phyloP scores from a whole-genome alignment of 805 yeast genomes.

The Helenozyma rhizophorensis region DNA sequence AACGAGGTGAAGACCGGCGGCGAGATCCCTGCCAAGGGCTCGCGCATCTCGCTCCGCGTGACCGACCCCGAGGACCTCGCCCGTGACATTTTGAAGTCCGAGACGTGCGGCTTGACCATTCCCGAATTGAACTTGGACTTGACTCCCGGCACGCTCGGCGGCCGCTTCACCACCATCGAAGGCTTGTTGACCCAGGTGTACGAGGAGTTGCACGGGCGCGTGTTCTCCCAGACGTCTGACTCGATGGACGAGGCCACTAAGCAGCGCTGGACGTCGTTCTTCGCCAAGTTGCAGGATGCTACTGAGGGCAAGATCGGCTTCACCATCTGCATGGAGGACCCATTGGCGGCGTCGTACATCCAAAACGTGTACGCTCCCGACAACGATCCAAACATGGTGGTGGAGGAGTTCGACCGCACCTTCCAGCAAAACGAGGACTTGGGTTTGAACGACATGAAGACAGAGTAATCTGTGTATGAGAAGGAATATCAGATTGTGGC shows the following conservation, averaged over 20 bases:
- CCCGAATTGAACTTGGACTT: constrained; percentile 90
- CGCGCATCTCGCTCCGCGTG: constrained; percentile 63
- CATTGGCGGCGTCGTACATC: constrained; percentile 89
- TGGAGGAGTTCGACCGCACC: constrained; percentile 89
- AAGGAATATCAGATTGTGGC: neutral
- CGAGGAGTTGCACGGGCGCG: constrained; percentile 84
- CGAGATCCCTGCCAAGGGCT: constrained; percentile 83
- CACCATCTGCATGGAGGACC: constrained; percentile 89
- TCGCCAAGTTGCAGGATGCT: constrained; percentile 71
- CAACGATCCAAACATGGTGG: constrained; percentile 89
- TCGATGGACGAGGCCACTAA: constrained; percentile 80
- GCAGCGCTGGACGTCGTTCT: constrained; percentile 78
- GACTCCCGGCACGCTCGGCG: constrained; percentile 95
- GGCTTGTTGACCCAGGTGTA: constrained; percentile 85
- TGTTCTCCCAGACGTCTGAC: constrained; percentile 81
- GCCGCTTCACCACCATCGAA: constrained; percentile 95
- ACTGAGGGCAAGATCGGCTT: constrained; percentile 76
- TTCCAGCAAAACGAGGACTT: constrained; percentile 85
- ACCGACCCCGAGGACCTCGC: constrained; percentile 91
- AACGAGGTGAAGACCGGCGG: constrained; percentile 99
- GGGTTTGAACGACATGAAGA: constrained; percentile 63
- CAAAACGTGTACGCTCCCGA: constrained; percentile 99
- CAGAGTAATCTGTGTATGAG: constrained; percentile 13
- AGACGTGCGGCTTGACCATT: constrained; percentile 78
- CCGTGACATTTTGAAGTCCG: constrained; percentile 91